Evolutionary conservation across 768 basidiomycete species (phyloP).

Genomic region (Neoboletus magnificus): DNA sequence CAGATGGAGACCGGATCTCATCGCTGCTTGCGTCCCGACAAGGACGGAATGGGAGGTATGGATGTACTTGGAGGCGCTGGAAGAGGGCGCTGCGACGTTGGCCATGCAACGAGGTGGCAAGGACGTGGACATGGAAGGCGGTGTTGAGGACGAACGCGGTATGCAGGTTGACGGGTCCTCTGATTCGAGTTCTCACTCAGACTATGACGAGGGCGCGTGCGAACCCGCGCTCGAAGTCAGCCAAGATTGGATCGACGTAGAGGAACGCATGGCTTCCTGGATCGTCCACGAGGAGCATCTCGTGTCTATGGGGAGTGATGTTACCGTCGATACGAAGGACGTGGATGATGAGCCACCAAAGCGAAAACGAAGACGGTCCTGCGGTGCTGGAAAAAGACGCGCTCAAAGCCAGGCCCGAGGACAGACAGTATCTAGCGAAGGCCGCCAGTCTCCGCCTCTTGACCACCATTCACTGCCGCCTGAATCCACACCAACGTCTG

Average conservation of each 20-base stretch:
- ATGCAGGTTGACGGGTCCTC: slow-evolving; percentile 12
- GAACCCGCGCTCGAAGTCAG: slow-evolving; percentile 37
- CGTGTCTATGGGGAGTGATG: neutral
- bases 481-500: neutral
- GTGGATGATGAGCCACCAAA: neutral
- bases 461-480: neutral
- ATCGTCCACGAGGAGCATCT: slow-evolving; percentile 15
- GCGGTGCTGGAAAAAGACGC: neutral
- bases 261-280: slow-evolving; percentile 32
- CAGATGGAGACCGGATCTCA: slow-evolving; percentile 71
- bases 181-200: slow-evolving; percentile 23
- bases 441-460: neutral
- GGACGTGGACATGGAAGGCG: neutral
- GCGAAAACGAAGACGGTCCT: slow-evolving; percentile 13
- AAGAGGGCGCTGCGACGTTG: slow-evolving; percentile 18
- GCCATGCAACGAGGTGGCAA: slow-evolving; percentile 13
- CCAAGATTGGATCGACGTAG: slow-evolving; percentile 33
- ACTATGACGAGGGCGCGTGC: slow-evolving; percentile 1
- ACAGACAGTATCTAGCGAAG: neutral
- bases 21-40: slow-evolving; percentile 62
- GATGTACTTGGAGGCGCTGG: slow-evolving; percentile 58
- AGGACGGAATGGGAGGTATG: slow-evolving; percentile 68
- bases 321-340: neutral
- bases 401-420: neutral
- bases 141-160: neutral